A percentile compares a stretch with the other conserved stretches of the same genome.
These are phyloP conservation scores for Jackrogersella minutella DNA, from an alignment of 495 filamentous ascomycete genomes.

Conservation along the genomic window DNA sequence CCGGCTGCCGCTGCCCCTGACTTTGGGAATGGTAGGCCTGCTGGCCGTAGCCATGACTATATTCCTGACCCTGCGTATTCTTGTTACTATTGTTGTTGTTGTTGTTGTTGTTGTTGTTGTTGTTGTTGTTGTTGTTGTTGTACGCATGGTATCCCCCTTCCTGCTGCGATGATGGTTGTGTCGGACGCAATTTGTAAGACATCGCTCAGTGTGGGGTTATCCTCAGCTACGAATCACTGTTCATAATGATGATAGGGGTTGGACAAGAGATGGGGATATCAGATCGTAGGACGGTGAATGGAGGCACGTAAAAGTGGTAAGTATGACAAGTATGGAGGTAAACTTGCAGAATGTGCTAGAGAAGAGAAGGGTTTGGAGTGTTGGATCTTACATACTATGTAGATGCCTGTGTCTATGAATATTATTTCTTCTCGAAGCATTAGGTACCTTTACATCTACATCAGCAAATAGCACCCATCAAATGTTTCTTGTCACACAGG, in stretches of 20 bases:
- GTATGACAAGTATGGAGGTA: neutral
- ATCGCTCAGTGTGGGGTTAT: constrained; percentile 19
- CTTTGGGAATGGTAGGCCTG: constrained; percentile 7
- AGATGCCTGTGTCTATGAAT: no score
- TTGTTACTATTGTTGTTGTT: no score
- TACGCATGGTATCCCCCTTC: constrained; percentile 13
- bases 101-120: no score
- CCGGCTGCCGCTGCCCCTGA: constrained; percentile 11
- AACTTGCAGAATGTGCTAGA: neutral
- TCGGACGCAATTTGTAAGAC: constrained; percentile 35
- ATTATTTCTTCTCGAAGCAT: constrained; percentile 11
- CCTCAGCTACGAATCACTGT: constrained; percentile 4
- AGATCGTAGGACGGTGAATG: neutral
- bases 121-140: neutral
- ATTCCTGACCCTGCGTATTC: neutral
- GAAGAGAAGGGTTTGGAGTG: neutral
- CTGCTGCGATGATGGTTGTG: constrained; percentile 14
- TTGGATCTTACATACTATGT: constrained; percentile 3
- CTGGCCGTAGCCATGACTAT: constrained; percentile 14
- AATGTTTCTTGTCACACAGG: no score
- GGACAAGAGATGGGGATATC: neutral
- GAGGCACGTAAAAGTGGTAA: neutral
- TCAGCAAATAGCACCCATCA: neutral
- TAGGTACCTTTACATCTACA: no score
- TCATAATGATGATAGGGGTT: constrained; percentile 12